Evolutionary conservation across 2,329 filamentous ascomycete genomes (phyloP), one percentile per base, ranked within the genome.

Genomic region (Colletotrichum echinochloae): DNA sequence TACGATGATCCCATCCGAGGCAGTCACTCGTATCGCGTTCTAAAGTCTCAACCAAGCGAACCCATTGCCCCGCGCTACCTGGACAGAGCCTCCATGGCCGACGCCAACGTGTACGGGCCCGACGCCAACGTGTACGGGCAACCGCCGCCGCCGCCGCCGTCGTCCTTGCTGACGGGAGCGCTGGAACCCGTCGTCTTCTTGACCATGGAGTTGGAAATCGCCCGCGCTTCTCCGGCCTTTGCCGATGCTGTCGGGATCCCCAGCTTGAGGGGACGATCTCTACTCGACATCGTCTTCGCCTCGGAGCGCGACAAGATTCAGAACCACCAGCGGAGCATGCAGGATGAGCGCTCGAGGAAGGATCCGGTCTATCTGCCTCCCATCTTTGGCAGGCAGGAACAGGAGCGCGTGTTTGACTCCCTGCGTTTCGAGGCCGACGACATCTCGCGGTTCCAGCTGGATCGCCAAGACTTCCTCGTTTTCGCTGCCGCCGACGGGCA

Each of bases 291-390:
- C n/a, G 81, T 90, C 9, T 79, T 81, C 44, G 76, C 82, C 0
- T 78, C 78, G 37, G 89, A 91, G 55, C 83, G 84, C 16, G 86
- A 88, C 1, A 88, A 85, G 70, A 80, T 90, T 5, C 75, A 80
- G 49, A 79, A 79, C 11, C 78, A 90, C 54, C 86, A 88, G 73
- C 82, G 82, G 57, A 82, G 83, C 60, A 81, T 92, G 56, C 84
- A 88, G 62, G 85, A 87, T 20, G 89, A 91, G 73, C 88, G 89
- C 70, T 80, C 83, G 39, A 82, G 84, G 73, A 88, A 84, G 65
- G 88, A 90, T 37, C 89, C 89, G 23, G 89, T 88, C 55, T 91
- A 91, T 76, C 81, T 91, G 26, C 89, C 89, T 5, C 89, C 89
- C 1, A 91, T 91, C n/a, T 85, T 88, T 70, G 84, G 83, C 46